Evolutionary conservation across 805 yeast genomes (phyloP).

Genomic region (Lipomyces lipofer): DNA sequence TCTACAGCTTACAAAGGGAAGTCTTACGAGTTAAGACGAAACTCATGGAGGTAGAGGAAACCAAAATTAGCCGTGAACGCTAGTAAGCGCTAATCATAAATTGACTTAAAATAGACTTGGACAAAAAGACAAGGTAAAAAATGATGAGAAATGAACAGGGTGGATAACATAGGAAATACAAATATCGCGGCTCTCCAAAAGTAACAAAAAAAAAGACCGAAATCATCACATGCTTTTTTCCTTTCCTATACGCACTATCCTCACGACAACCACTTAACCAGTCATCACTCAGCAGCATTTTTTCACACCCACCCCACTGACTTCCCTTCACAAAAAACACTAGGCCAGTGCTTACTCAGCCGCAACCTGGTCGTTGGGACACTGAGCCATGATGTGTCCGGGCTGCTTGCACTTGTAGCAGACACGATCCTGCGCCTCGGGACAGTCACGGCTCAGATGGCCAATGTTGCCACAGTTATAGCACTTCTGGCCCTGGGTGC

Average conservation of each 20-base stretch:
- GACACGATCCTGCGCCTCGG: constrained; percentile 57
- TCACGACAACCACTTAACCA: background rate
- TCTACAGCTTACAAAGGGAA: too few species aligned
- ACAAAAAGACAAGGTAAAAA: background rate
- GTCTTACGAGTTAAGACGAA: too few species aligned
- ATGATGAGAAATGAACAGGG: background rate
- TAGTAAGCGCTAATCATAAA: too few species aligned
- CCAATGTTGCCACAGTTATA: constrained; percentile 90
- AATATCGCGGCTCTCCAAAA: background rate
- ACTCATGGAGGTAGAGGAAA: too few species aligned
- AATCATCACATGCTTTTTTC: background rate
- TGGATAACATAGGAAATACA: background rate
- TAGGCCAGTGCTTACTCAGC: constrained; percentile 13
- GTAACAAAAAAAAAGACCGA: background rate
- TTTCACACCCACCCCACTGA: background rate
- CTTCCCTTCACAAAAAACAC: too few species aligned
- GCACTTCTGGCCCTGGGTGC: constrained; percentile 73
- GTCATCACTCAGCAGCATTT: too few species aligned
- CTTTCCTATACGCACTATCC: too few species aligned
- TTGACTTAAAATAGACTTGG: constrained; percentile 1
- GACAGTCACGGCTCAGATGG: constrained; percentile 83
- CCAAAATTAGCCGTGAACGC: too few species aligned
- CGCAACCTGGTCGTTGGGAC: constrained; percentile 48
- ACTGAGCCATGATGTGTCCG: constrained; percentile 88
- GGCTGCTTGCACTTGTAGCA: constrained; percentile 74